Evolutionary conservation across 345 rosid genomes (phyloP), one percentile per base, ranked within the genome.

Genomic region (Arabis hirsuta): DNA sequence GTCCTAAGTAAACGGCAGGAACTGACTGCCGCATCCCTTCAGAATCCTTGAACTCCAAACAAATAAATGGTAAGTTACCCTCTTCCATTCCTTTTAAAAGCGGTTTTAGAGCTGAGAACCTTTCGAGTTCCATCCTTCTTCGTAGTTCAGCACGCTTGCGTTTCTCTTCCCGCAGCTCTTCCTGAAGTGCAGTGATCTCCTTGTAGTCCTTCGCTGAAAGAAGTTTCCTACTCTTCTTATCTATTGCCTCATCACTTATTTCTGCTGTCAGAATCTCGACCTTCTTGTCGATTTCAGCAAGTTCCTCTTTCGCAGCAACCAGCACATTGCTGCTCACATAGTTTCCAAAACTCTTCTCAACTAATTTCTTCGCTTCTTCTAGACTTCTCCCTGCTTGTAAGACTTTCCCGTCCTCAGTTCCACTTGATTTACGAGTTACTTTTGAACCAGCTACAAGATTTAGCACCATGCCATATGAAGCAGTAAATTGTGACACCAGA

Each of bases 391-490:
- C 90, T 69, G 86, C 86, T 80, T 70, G 86, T 52, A 78, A 81
- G 48, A 82, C 73, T 77, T 82, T 84, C 47, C 53, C 75, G 16
- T 82, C 89, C 43, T 71, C 84, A 2, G 79, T 83, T 62, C 86
- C 93, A 59, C 65, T 82, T 73, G 86, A 79, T 56, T 74, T 78
- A 71, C 79, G 85, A 48, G 88, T 88, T 51, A 89, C 86, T 81
- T 84, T 91, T 19, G 88, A 62, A 19, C 97, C 97, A 20, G 90
- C 89, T 55, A 95, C 83, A 67, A 95, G 93, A 83, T 95, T 95
- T 65, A 95, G 81, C 67, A 89, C 99, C 97, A 95, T 91, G 54
- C 99, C 99, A 69, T 95, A 91, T 29, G 99, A 95, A 85, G 99
- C 97, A 81, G 93, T 87, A 72, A 95, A 91, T 69, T 89, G 99